Evolutionary conservation across 2,329 filamentous ascomycete species (phyloP), one percentile per base, ranked within the genome.

Genomic region (Cryoendolithus antarcticus): DNA sequence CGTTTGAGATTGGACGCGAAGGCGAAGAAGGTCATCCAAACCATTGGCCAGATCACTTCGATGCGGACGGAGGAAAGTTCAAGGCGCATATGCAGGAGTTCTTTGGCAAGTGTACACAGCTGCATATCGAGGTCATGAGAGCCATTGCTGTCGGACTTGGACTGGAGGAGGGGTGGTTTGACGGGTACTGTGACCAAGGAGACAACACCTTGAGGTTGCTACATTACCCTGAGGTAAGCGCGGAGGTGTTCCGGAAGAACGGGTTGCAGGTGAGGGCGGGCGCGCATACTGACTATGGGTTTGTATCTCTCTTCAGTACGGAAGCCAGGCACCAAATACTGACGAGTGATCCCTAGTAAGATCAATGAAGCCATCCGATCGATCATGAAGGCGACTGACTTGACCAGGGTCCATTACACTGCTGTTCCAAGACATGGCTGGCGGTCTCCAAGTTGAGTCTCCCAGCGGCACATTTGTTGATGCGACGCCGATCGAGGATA

Each of bases 111-210:
- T 93, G 86, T 61, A 83, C 86, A 58, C 57, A 63, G 9, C 59
- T 95, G 40, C 82, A 95, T 59, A 66, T 75, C 21, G 68, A 86
- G 64, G 88, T 93, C 57, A 64, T 66, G 29, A 74, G 81, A 73
- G 19, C 60, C 62, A 45, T 69, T 66, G 29, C 67, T 71, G 49
- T 91, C 82, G 64, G 69, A 74, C 51, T 66, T 63, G 37, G 64
- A 80, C 43, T 70, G 65, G 53, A 89, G 78, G 82, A 77, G 77
- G 46, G 51, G 3, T 93, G 80, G 69, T 95, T 95, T 52, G 85
- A 94, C 51, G 51, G 58, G 4, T 93, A 74, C 54, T 79, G 85
- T 0, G 74, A 81, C 49, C 73, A 65, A 2, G 45, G 83, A 81
- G 62, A 88, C 83, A 65, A 77, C 77, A 39, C 75, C 66, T 32